Percentiles rank a stretch among this genome's conserved stretches.
Conservation (phyloP, 805 yeast species). For the Kuraishia cidri region DNA sequence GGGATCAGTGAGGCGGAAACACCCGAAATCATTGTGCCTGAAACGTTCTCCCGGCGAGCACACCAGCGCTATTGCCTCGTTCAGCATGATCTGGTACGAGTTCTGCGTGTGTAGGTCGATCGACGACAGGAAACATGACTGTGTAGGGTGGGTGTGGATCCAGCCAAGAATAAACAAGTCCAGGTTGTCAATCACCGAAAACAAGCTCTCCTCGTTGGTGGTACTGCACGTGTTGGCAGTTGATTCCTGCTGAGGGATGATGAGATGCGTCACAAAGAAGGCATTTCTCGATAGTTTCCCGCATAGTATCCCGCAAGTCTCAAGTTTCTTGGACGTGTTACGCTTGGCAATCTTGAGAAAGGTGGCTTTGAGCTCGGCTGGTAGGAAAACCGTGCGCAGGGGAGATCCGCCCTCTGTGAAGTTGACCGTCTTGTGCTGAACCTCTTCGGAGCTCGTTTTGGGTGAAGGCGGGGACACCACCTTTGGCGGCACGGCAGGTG, state of each 20-base stretch:
- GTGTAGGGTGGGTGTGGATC: slow-evolving; percentile 73
- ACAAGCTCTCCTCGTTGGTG: slow-evolving; percentile 47
- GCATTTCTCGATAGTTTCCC: slow-evolving; percentile 56
- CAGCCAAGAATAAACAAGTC: slow-evolving; percentile 62
- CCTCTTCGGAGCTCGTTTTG: slow-evolving; percentile 4
- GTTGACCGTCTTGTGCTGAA: slow-evolving; percentile 27
- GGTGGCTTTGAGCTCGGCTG: slow-evolving; percentile 27
- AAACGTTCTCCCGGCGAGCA: slow-evolving; percentile 42
- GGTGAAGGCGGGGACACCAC: background rate
- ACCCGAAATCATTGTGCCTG: slow-evolving; percentile 36
- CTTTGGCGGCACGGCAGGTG: background rate
- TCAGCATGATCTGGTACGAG: slow-evolving; percentile 60
- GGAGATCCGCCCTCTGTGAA: slow-evolving; percentile 50
- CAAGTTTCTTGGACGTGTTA: slow-evolving; percentile 43
- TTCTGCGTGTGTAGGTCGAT: slow-evolving; percentile 63
- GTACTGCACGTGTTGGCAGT: slow-evolving; percentile 58
- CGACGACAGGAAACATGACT: slow-evolving; percentile 59
- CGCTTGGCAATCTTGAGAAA: slow-evolving; percentile 37
- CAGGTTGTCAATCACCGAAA: slow-evolving; percentile 42
- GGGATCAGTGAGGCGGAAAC: slow-evolving; percentile 57
- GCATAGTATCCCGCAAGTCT: slow-evolving; percentile 61
- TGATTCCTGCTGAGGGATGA: slow-evolving; percentile 55
- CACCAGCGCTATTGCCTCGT: slow-evolving; percentile 62
- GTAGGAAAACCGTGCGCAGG: slow-evolving; percentile 41
- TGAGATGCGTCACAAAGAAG: slow-evolving; percentile 50